These are phyloP conservation scores for Pseudomonodictys pantanalensis DNA, from an alignment of 495 filamentous ascomycete genomes.

Conservation along the genomic window DNA sequence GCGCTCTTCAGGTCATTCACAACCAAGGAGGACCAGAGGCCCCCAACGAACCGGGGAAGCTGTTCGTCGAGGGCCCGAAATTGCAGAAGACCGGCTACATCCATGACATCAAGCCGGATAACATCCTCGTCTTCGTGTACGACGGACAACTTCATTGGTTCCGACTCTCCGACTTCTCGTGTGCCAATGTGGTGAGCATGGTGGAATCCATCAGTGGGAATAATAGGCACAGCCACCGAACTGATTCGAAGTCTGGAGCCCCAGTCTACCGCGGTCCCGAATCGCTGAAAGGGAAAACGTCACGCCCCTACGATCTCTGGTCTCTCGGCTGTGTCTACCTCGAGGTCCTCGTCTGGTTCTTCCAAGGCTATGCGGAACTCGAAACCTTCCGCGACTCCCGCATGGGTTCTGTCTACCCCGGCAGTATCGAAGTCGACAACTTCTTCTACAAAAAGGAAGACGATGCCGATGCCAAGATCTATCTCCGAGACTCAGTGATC, in stretches of 20 bases:
- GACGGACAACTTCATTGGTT: background rate
- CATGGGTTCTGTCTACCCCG: background rate
- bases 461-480: too few species aligned
- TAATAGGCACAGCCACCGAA: background rate
- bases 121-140: conserved; percentile 4
- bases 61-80: background rate
- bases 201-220: conserved; percentile 8
- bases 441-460: too few species aligned
- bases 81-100: conserved; percentile 3
- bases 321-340: conserved; percentile 13
- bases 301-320: conserved; percentile 14
- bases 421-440: too few species aligned
- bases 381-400: background rate
- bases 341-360: conserved; percentile 12
- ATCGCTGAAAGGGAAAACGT: background rate
- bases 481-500: too few species aligned
- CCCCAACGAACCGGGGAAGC: background rate
- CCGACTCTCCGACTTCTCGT: conserved; percentile 7
- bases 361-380: conserved; percentile 1
- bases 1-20: conserved; percentile 3
- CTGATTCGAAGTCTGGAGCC: background rate
- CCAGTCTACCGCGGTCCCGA: conserved; percentile 10
- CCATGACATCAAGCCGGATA: conserved; percentile 16
- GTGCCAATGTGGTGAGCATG: conserved; percentile 6
- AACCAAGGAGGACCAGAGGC: background rate